Evolutionary conservation across 345 rosid genomes (phyloP).

Genomic region (Eucalyptus erythrocorys): DNA sequence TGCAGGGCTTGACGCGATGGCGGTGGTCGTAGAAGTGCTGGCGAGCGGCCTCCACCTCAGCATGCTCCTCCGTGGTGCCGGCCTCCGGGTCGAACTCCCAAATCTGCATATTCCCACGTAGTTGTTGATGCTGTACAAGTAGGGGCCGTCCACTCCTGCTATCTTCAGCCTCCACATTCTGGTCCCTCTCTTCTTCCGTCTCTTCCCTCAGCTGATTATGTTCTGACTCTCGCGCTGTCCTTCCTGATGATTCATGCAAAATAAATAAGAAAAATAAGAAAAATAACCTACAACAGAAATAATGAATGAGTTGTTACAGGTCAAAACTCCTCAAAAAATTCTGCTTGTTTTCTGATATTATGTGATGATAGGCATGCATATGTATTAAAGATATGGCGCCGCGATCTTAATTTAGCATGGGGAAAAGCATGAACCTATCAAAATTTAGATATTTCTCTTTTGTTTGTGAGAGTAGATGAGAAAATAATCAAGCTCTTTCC

Average conservation of each 20-base stretch:
- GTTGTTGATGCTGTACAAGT: conserved; percentile 3
- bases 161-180: conserved; percentile 20
- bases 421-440: not conserved
- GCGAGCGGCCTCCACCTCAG: conserved; percentile 1
- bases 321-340: not conserved
- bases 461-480: not conserved
- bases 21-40: conserved; percentile 5
- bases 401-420: not conserved
- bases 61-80: not conserved
- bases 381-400: not conserved
- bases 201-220: not conserved
- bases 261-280: not conserved
- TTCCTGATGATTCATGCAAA: not conserved
- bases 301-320: not conserved
- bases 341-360: not conserved
- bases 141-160: not conserved
- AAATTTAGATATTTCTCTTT: too few species aligned
- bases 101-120: conserved; percentile 1
- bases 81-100: conserved; percentile 8
- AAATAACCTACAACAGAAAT: not conserved
- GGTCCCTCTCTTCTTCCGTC: not conserved
- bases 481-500: not conserved
- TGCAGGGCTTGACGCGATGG: not conserved
- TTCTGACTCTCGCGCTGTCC: not conserved
- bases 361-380: not conserved